Percentiles rank a stretch among this genome's conserved stretches.
These are phyloP conservation scores for Xylaria sp. DNA, from an alignment of 2,329 filamentous ascomycete species.

Conservation along the genomic window DNA sequence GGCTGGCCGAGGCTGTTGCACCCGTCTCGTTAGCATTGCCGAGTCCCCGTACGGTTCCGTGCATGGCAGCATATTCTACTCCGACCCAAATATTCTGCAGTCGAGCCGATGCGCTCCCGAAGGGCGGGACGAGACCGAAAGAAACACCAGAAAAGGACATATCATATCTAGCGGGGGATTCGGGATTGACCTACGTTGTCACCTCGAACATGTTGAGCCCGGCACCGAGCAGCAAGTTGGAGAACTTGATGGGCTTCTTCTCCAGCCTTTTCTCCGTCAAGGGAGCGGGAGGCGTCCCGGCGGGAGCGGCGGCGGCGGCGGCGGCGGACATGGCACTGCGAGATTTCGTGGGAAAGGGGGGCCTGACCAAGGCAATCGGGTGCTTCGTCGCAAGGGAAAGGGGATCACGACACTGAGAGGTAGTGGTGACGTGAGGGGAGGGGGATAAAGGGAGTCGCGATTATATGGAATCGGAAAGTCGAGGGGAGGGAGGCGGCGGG, in stretches of 20 bases:
- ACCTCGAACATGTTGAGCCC: slow-evolving; percentile 96
- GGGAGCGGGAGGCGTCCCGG: slow-evolving; percentile 52
- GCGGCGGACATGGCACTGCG: slow-evolving; percentile 64
- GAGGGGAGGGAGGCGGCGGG: background rate
- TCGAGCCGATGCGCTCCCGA: background rate
- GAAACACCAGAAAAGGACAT: background rate
- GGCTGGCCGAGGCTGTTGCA: slow-evolving; percentile 63
- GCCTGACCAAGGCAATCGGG: slow-evolving; percentile 98
- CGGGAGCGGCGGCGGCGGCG: slow-evolving; percentile 54
- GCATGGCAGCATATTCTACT: background rate
- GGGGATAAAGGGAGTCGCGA: slow-evolving; percentile 5
- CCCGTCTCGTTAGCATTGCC: background rate
- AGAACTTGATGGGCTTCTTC: slow-evolving; percentile 99
- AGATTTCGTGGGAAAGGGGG: slow-evolving; percentile 61
- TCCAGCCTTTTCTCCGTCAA: slow-evolving; percentile 64
- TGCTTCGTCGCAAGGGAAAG: slow-evolving; percentile 73
- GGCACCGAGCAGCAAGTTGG: slow-evolving; percentile 92
- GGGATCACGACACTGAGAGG: slow-evolving; percentile 22
- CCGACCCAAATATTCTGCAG: background rate
- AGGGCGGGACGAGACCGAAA: background rate
- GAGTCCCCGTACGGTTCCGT: background rate
- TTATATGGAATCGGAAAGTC: too few species aligned
- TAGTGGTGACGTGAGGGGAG: slow-evolving; percentile 5
- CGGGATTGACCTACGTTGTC: slow-evolving; percentile 44
- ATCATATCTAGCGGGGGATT: background rate